phyloP scores from a whole-genome alignment of 257 asterid genomes.

The Ligustrum vulgare region DNA sequence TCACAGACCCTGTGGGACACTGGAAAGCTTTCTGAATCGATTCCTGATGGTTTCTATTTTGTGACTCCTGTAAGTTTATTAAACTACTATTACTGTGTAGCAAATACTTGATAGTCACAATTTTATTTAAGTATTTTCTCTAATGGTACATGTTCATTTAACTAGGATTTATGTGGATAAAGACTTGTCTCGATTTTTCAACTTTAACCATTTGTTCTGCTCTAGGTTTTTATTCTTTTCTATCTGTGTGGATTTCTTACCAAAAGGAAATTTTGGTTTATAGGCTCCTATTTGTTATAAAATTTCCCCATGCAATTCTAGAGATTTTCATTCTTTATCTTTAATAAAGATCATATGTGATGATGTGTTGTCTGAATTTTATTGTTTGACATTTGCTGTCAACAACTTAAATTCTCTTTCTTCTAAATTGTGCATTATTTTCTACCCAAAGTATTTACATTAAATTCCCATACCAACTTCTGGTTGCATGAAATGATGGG shows the following conservation, averaged over 20 bases:
- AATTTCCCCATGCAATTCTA: background rate
- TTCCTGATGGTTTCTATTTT: slow-evolving; percentile 92
- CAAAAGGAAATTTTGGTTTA: too few species aligned
- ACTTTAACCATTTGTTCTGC: background rate
- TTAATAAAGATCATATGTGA: background rate
- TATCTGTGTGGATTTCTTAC: background rate
- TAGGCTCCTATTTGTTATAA: background rate
- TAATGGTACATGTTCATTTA: slow-evolving; percentile 1
- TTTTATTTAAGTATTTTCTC: background rate
- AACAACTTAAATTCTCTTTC: background rate
- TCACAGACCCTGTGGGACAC: slow-evolving; percentile 87
- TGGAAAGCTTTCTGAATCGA: slow-evolving; percentile 73
- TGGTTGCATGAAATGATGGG: slow-evolving; percentile 15
- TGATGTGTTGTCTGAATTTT: slow-evolving; percentile 3
- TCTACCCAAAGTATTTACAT: background rate
- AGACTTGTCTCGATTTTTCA: background rate
- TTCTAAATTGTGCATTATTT: slow-evolving; percentile 4
- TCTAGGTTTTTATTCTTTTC: background rate
- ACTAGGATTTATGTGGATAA: background rate
- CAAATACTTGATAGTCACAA: background rate
- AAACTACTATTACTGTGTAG: slow-evolving; percentile 6
- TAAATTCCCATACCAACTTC: background rate
- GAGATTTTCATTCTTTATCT: background rate
- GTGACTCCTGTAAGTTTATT: slow-evolving; percentile 65
- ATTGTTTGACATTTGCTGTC: slow-evolving; percentile 3